These are phyloP conservation scores for Xylaria acuta DNA, from an alignment of 495 filamentous ascomycete species.

Conservation along the genomic window DNA sequence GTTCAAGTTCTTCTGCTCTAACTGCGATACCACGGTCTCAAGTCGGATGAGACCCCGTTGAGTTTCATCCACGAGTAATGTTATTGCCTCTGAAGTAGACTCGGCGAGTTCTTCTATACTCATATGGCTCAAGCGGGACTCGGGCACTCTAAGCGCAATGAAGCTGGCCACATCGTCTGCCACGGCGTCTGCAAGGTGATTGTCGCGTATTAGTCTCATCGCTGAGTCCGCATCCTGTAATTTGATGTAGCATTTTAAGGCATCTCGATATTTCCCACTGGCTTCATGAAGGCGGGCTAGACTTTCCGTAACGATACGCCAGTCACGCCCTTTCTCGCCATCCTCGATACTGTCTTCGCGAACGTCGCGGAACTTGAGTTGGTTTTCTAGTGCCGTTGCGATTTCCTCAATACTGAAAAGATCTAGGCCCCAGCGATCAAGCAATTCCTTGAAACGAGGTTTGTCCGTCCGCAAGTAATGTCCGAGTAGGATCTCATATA, in stretches of 20 bases:
- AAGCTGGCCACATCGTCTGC: conserved; percentile 88
- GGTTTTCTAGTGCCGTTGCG: conserved; percentile 72
- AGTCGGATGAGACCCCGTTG: conserved; percentile 85
- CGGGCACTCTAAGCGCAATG: conserved; percentile 82
- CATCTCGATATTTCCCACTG: conserved; percentile 78
- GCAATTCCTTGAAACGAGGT: conserved; percentile 72
- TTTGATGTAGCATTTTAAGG: conserved; percentile 84
- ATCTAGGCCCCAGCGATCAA: conserved; percentile 84
- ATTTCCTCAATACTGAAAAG: conserved; percentile 78
- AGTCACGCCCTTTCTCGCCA: conserved; percentile 72
- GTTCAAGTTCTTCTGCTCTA: conserved; percentile 59
- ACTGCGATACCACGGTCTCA: conserved; percentile 75
- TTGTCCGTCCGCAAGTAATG: conserved; percentile 82
- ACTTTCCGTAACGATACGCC: conserved; percentile 81
- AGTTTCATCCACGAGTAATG: conserved; percentile 87
- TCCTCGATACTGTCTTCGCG: conserved; percentile 72
- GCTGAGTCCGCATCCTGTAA: conserved; percentile 90
- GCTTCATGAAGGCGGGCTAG: conserved; percentile 84
- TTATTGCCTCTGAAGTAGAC: conserved; percentile 78
- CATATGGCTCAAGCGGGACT: conserved; percentile 70
- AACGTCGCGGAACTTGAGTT: conserved; percentile 71
- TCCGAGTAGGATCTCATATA: conserved; percentile 85
- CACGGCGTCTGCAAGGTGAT: conserved; percentile 83
- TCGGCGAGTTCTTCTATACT: conserved; percentile 74
- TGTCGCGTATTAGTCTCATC: conserved; percentile 81